Percentiles rank a stretch among this genome's conserved stretches.
These are phyloP conservation scores for Beauveria sp. DNA, from an alignment of 2,329 filamentous ascomycete genomes.

Conservation along the genomic window DNA sequence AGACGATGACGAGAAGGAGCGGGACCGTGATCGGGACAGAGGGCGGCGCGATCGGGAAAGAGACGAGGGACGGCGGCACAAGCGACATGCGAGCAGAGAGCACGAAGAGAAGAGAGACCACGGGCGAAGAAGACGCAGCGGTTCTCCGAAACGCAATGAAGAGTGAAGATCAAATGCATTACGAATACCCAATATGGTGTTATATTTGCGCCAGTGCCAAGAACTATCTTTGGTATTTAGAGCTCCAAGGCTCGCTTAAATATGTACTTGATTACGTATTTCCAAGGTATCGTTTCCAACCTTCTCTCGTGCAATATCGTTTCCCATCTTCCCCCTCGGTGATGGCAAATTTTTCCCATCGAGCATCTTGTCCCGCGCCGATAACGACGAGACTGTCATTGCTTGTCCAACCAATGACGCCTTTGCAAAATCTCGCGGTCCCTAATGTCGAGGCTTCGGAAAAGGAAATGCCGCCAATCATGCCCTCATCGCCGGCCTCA, in stretches of 20 bases:
- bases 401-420: constrained; percentile 75
- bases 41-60: constrained; percentile 14
- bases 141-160: constrained; percentile 30
- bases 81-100: constrained; percentile 8
- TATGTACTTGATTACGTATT: constrained; percentile 22
- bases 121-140: constrained; percentile 32
- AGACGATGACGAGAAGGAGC: constrained; percentile 13
- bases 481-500: constrained; percentile 69
- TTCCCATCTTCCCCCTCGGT: constrained; percentile 61
- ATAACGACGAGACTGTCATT: constrained; percentile 69
- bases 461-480: constrained; percentile 35
- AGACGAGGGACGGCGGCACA: constrained; percentile 14
- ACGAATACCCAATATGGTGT: constrained; percentile 16
- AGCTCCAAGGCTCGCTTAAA: not conserved
- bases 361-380: constrained; percentile 69
- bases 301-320: constrained; percentile 59
- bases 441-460: constrained; percentile 39
- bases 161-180: constrained; percentile 16
- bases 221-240: not conserved
- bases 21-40: constrained; percentile 20
- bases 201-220: constrained; percentile 1
- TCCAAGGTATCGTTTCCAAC: constrained; percentile 72
- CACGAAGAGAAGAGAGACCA: constrained; percentile 15
- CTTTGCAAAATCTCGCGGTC: constrained; percentile 61
- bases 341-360: constrained; percentile 82